These are phyloP conservation scores for Metarhizium brunneum DNA, from an alignment of 2,329 filamentous ascomycete genomes.

Conservation along the genomic window DNA sequence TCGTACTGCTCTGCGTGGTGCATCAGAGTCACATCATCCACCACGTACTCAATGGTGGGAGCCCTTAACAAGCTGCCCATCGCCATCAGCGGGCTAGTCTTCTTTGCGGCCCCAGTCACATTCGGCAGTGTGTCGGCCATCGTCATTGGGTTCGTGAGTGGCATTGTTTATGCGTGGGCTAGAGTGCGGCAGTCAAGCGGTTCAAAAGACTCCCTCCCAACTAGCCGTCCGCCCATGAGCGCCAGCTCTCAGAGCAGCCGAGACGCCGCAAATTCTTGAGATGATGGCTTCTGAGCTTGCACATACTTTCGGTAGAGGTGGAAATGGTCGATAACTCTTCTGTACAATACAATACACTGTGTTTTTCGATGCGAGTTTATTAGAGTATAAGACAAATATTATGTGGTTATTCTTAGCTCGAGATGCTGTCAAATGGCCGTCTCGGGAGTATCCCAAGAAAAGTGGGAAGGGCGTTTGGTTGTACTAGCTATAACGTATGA, in stretches of 20 bases:
- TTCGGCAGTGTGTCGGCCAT: slow-evolving; percentile 89
- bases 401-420: too few relatives aligned
- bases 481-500: too few relatives aligned
- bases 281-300: neutral
- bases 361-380: neutral
- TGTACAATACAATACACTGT: neutral
- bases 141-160: slow-evolving; percentile 80
- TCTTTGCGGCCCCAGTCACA: slow-evolving; percentile 91
- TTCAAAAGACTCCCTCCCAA: slow-evolving; percentile 58
- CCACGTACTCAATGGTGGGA: slow-evolving; percentile 98
- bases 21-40: slow-evolving; percentile 92
- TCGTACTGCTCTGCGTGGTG: slow-evolving; percentile 99
- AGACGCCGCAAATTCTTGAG: slow-evolving; percentile 60
- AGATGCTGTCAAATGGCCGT: too few relatives aligned
- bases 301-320: neutral
- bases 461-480: too few relatives aligned
- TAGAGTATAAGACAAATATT: too few relatives aligned
- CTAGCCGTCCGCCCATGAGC: slow-evolving; percentile 61
- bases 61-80: slow-evolving; percentile 97
- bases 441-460: too few relatives aligned
- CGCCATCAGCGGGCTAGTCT: slow-evolving; percentile 81
- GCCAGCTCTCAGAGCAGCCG: slow-evolving; percentile 86
- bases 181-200: slow-evolving; percentile 61
- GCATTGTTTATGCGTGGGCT: slow-evolving; percentile 66
- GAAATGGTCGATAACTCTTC: neutral